These are phyloP conservation scores for Podospora pseudocomata DNA, from an alignment of 495 filamentous ascomycete species.

Conservation along the genomic window DNA sequence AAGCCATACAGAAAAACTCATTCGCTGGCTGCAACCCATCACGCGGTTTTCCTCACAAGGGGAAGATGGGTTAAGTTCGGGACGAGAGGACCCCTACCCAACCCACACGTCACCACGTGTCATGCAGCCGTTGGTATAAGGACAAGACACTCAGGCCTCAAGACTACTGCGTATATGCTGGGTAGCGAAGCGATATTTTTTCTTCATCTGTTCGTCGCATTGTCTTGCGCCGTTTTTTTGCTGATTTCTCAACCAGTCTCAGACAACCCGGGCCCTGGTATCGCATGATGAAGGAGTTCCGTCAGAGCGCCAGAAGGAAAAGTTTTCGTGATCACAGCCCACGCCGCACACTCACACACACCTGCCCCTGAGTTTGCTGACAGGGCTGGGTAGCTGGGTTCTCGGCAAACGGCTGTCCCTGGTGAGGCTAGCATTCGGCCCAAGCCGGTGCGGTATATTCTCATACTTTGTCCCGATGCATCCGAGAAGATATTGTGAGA, in stretches of 20 bases:
- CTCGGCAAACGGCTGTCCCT: slow-evolving; percentile 5
- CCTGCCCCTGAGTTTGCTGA: slow-evolving; percentile 15
- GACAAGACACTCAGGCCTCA: neutral
- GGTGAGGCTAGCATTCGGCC: slow-evolving; percentile 16
- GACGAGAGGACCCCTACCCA: neutral
- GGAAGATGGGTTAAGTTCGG: neutral
- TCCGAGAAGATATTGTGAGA: slow-evolving; percentile 1
- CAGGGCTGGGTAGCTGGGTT: slow-evolving; percentile 13
- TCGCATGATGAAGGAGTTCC: slow-evolving; percentile 7
- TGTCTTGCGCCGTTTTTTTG: slow-evolving; percentile 7
- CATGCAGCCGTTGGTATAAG: slow-evolving; percentile 29
- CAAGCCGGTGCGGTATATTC: slow-evolving; percentile 17
- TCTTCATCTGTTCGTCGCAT: slow-evolving; percentile 2
- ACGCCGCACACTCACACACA: slow-evolving; percentile 13
- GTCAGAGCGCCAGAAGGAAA: slow-evolving; percentile 9
- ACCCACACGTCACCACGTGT: slow-evolving; percentile 31
- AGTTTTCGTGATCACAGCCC: slow-evolving; percentile 9
- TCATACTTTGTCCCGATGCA: neutral
- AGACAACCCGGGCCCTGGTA: neutral
- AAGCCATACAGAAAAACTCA: slow-evolving; percentile 6
- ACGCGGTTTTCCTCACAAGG: slow-evolving; percentile 6
- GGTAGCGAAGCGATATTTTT: slow-evolving; percentile 4
- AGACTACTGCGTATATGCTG: neutral
- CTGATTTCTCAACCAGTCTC: neutral
- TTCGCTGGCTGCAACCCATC: slow-evolving; percentile 5